Evolutionary conservation across 2,329 filamentous ascomycete genomes (phyloP).

Genomic region (Beauveria sp.): DNA sequence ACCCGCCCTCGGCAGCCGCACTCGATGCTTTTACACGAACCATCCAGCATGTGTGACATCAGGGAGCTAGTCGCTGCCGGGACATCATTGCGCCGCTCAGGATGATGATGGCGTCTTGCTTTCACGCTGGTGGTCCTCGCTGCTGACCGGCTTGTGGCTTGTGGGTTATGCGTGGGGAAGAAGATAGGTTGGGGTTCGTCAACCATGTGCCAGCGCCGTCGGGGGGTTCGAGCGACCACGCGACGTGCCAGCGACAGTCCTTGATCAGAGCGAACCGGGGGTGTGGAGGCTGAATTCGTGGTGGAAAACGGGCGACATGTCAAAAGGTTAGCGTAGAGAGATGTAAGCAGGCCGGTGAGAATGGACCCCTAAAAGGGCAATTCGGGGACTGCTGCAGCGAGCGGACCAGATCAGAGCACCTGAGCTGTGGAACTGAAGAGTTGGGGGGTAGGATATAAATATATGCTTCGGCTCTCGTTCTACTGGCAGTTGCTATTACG

Average conservation of each 20-base stretch:
- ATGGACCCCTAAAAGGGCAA: background rate
- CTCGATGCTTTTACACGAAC: too few relatives aligned
- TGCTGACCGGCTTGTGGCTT: background rate
- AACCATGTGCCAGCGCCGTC: background rate
- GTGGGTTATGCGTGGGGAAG: too few relatives aligned
- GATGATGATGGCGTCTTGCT: background rate
- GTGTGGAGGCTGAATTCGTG: too few relatives aligned
- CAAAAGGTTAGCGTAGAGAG: background rate
- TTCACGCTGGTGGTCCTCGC: background rate
- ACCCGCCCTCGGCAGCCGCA: background rate
- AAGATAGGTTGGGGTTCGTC: background rate
- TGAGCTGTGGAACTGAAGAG: background rate
- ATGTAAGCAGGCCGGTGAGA: background rate
- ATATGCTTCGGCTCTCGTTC: background rate
- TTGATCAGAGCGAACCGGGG: background rate
- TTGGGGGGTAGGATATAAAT: background rate
- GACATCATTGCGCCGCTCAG: background rate
- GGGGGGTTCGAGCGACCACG: background rate
- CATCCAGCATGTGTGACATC: background rate
- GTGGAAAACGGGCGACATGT: background rate
- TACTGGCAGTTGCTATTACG: background rate
- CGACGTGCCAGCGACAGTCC: background rate
- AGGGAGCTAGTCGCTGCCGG: background rate
- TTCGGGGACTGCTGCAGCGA: background rate
- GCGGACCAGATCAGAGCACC: background rate